Conservation (phyloP, 2,329 filamentous ascomycete genomes). For the Coleophoma cylindrospora region DNA sequence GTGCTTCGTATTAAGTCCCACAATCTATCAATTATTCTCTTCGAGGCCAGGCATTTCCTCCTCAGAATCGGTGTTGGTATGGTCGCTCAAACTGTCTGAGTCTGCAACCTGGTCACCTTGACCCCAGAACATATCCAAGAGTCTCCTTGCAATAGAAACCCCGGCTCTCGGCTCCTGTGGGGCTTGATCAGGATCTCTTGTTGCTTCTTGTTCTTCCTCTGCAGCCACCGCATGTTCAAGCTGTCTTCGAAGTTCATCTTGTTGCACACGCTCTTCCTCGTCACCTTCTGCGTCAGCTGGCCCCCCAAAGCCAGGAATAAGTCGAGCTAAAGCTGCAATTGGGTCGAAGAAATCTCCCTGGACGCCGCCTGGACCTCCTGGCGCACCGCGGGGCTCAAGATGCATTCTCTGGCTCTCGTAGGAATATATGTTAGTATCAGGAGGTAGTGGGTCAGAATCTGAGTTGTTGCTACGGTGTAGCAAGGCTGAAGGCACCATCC, state of each 20-base stretch:
- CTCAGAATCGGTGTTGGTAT: not conserved
- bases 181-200: not conserved
- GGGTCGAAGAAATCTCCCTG: conserved; percentile 15
- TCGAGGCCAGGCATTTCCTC: not conserved
- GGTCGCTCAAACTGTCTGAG: not conserved
- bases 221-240: conserved; percentile 1
- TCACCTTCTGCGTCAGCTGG: not conserved
- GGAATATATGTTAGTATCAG: conserved; percentile 23
- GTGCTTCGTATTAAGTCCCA: not conserved
- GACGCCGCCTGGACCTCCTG: not conserved
- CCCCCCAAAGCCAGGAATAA: conserved; percentile 12
- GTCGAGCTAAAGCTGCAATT: conserved; percentile 18
- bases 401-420: conserved; percentile 16
- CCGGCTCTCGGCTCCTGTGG: not conserved
- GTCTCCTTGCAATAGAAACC: not conserved
- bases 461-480: conserved; percentile 26
- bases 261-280: not conserved
- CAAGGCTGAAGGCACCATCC: conserved; percentile 19
- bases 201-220: conserved; percentile 1
- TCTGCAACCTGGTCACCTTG: not conserved
- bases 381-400: conserved; percentile 4
- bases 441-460: conserved; percentile 27
- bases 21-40: not conserved
- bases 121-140: conserved; percentile 1
- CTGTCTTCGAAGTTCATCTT: conserved; percentile 1